Base-by-base conservation (phyloP, 257 asterid species). In the Solanum neorickii region DNA sequence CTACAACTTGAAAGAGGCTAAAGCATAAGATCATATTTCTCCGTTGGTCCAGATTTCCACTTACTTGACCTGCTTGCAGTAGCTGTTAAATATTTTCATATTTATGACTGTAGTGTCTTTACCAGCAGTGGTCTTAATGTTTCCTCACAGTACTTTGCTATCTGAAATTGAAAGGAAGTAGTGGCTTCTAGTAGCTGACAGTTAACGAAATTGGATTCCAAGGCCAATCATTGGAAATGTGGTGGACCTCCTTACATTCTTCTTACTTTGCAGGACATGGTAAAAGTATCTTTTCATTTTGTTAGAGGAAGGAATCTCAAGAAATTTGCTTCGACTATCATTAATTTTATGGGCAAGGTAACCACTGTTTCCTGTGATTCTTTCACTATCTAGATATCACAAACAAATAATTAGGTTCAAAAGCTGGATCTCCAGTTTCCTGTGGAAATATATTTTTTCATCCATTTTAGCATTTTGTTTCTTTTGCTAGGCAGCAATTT, bases 321-420 rank as follows among this genome's bases (percentile, higher is more conserved):
- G 93, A 94, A 94, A 90, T 95, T 97, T 92, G 98, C 98, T 84
- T 92, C 95, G 65, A 93, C 96, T 86, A 93, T 97, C 73, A 94
- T 93, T 88, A 93, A 92, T 94, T 97, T 97, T 94, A 93, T 93
- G 98, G 96, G 99, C 90, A 97, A 94, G 98, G 99, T 95, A 52
- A 65, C 92, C 82, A 70, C 41, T 46, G 25, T 15, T 49, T 80
- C 88, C 70, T 20, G 13, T 87, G 44, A 49, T 39, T 87, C 23
- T 78, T 46, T 78, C 18, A 5, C 84, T 80, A 47, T 46, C 29
- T 9, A 16, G 66, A 47, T 80, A 21, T 27, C 27, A 80, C 12
- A 44, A 47, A 42, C 37, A 77, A 59, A 47, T 80, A 46, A 47
- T 62, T 9, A 80, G 20, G 68, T 47, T 9, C 85, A 80, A 47